Base-by-base conservation (phyloP, 495 filamentous ascomycete species). In the Thermothielavioides terrestris region DNA sequence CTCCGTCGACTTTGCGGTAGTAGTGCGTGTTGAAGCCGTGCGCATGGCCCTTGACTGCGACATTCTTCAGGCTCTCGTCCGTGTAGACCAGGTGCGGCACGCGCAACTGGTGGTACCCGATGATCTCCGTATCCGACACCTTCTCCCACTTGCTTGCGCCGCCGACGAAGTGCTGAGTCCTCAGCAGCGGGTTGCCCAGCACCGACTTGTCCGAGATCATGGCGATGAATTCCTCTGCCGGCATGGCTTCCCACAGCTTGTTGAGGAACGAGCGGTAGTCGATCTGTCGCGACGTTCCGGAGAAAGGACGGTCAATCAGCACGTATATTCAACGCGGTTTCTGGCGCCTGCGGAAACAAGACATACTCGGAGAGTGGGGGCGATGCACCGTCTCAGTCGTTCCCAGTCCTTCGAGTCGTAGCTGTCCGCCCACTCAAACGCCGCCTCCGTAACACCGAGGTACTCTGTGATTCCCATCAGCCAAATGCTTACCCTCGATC, bases 371-470 rank as follows among this genome's bases (percentile, higher is more conserved):
- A 88, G 67, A 2, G 78, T 83, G 6, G 85, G 84, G 18, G 86
- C 86, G 46, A 89, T 82, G 71, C 82, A 86, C 50, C 77, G 77
- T 28, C 71, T 64, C 21, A 90, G 76, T 23, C 85, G 80, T 6
- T 76, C 69, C 84, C 85, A 89, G 75, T 90, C 82, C 75, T 85
- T 90, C 58, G 73, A 76, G 68, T 89, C 86, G 64, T 90, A 90
- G 74, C 82, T 85, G 58, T 89, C 86, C 0, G 82, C 85, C 86
- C 86, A 90, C 53, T 89, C 83, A 64, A 85, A 85, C 40, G 70
- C 51, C 22, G 76, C 72, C 54, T 77, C 68, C 30, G 58, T 69
- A 27, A 71, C 57, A 31, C 72, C 77, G 61, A 79, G 74, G 63
- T 69, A 79, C 27, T 80, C 76, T 69, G 62, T 34, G 20, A 7